These are phyloP conservation scores for Zygosaccharomyces pseudorouxii DNA, from an alignment of 805 yeast genomes.

Conservation along the genomic window DNA sequence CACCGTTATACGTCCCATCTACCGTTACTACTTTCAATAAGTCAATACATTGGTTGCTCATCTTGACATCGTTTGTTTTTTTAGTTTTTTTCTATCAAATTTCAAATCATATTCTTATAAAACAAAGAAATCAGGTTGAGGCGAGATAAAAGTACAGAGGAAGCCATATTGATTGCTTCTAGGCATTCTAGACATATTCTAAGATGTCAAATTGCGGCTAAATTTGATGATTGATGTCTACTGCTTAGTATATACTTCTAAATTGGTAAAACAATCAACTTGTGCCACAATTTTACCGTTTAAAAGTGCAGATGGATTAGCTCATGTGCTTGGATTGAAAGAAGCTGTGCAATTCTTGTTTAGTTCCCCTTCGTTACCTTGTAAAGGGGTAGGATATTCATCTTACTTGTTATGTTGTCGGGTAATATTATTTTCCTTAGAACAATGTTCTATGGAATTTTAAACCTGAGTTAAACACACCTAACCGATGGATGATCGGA, in stretches of 20 bases:
- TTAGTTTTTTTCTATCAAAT: background rate
- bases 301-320: no score
- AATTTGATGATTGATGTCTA: background rate
- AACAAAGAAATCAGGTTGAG: background rate
- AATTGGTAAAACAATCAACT: background rate
- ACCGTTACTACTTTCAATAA: background rate
- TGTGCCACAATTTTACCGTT: background rate
- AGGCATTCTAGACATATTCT: background rate
- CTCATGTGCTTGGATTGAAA: background rate
- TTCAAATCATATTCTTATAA: background rate
- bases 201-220: background rate
- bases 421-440: background rate
- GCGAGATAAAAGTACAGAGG: background rate
- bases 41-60: background rate
- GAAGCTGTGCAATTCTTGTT: background rate
- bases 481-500: background rate
- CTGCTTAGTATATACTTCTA: background rate
- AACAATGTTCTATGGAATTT: background rate
- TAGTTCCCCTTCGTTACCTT: background rate
- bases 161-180: background rate
- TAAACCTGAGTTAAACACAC: background rate
- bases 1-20: conserved; percentile 43
- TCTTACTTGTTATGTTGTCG: background rate
- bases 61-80: background rate
- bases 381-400: background rate